Base-by-base conservation (phyloP, 129 eudicot genomes). In the Kitagawia praeruptora region DNA sequence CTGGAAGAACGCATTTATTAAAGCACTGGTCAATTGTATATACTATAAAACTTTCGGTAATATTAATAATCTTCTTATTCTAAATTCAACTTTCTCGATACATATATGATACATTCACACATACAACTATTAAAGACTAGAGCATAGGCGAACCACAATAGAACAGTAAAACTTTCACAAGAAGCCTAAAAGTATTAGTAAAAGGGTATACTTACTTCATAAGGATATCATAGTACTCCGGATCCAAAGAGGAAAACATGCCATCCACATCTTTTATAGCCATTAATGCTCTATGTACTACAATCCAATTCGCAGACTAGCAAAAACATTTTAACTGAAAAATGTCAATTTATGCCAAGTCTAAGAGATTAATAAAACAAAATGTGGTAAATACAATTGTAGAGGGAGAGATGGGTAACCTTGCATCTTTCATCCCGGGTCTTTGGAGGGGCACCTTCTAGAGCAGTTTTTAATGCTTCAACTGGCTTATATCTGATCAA, bases 231-330 rank as follows among this genome's bases (percentile, higher is more conserved):
- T 94, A 87, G 81, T 94, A 94, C 90, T 94, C 97, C 2, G 91
- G 91, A 78, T 94, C 98, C 84, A 94, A 87, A 81, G 93, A 81
- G 34, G 93, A 88, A 83, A 91, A 86, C 93, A 93, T 85, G 80
- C 92, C 85, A 83, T 94, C 97, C 38, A 91, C 89, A 79, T 89
- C 96, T 83, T 86, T 94, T 78, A 91, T 91, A 37, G 98, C 98
- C 98, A 94, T 94, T 81, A 94, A 73, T 4, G 98, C 97, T 82
- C 97, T 82, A 78, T 94, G 98, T 66, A 91, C 96, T 89, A 85
- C 97, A 23, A 88, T 85, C 98, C 98, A 94, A 81, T 94, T 91
- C 28, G 97, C 98, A 77, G 98, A 94, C 98, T 94, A 78, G 70
- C 75, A 54, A 23, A 49, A 46, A 80, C 6, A 70, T 61, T 42